Evolutionary conservation across 192 early-diverging fungal species (phyloP), one percentile per base, ranked within the genome.

Genomic region (Coemansia sp.): DNA sequence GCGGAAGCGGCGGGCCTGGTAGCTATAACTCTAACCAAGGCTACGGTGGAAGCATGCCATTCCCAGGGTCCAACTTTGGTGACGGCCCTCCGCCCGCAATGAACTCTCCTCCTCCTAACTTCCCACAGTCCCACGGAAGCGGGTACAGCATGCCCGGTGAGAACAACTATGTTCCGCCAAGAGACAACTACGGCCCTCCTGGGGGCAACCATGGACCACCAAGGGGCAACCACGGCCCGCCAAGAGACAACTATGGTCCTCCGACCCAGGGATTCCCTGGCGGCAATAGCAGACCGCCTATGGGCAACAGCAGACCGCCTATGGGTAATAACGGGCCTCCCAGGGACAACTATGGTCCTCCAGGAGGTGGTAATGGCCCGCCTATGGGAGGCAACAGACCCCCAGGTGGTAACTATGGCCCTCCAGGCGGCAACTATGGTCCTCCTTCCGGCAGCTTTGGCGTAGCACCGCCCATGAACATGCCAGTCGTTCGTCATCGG

Each of bases 401-500:
- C 21, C 12, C 48, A n/a, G 60, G 50, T 22, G 37, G 53, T 5
- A 26, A 48, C 38, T 34, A 55, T 12, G 68, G 74, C 3, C 63
- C 61, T 34, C 49, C 64, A 59, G 65, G 60, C 17, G 65, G 61
- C 6, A 40, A 57, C 37, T 4, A 11, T 6, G 38, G 40, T 14
- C 37, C 12, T 21, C 57, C 49, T 12, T 52, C 60, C 11, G 60
- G 61, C 49, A 50, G 58, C 28, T 62, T 56, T 22, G 70, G 66
- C 21, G 38, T 66, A 25, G 54, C 71, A 0, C 59, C 64, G 26
- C 71, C 76, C 19, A 57, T 63, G 51, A 73, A 70, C 60, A 73
- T 73, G 76, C 77, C 77, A 3, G 64, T 71, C 26, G 77, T 71
- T 17, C 62, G 58, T 14, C 64, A 73, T 31, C 60, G 68, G 2